Percentiles rank a stretch among this genome's conserved stretches.
phyloP scores from a whole-genome alignment of 2,329 filamentous ascomycete species.

The Ilyonectria robusta region DNA sequence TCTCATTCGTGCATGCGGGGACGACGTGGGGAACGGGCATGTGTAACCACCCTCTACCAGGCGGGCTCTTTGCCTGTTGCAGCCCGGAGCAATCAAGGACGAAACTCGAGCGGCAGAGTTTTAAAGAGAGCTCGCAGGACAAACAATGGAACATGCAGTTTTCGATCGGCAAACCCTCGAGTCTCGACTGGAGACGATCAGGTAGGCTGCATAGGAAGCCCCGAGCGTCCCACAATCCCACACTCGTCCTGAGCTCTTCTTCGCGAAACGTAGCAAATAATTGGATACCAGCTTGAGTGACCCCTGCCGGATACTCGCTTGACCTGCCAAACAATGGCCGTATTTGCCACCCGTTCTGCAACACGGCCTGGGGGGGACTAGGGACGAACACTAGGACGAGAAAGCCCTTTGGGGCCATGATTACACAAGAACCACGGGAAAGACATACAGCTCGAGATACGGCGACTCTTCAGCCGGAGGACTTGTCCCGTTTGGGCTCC shows the following conservation, averaged over 20 bases:
- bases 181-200: background rate
- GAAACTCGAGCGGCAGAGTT: background rate
- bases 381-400: conserved; percentile 16
- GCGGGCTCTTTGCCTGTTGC: conserved; percentile 8
- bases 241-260: conserved; percentile 24
- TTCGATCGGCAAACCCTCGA: conserved; percentile 12
- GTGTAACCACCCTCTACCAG: conserved; percentile 31
- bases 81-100: conserved; percentile 14
- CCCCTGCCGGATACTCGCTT: conserved; percentile 43
- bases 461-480: background rate
- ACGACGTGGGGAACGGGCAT: conserved; percentile 30
- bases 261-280: conserved; percentile 37
- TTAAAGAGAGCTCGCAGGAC: background rate
- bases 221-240: conserved; percentile 13
- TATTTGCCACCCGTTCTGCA: conserved; percentile 8
- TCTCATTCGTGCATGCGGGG: conserved; percentile 28
- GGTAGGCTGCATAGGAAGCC: conserved; percentile 26
- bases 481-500: conserved; percentile 13
- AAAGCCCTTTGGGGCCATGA: conserved; percentile 3
- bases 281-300: conserved; percentile 40
- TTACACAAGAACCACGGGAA: background rate
- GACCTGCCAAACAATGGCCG: conserved; percentile 43
- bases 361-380: conserved; percentile 18
- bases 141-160: conserved; percentile 5
- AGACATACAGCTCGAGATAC: background rate